Evolutionary conservation across 1,284 basidiomycete genomes (phyloP).

Genomic region (Mycosarcoma mackinlayi): DNA sequence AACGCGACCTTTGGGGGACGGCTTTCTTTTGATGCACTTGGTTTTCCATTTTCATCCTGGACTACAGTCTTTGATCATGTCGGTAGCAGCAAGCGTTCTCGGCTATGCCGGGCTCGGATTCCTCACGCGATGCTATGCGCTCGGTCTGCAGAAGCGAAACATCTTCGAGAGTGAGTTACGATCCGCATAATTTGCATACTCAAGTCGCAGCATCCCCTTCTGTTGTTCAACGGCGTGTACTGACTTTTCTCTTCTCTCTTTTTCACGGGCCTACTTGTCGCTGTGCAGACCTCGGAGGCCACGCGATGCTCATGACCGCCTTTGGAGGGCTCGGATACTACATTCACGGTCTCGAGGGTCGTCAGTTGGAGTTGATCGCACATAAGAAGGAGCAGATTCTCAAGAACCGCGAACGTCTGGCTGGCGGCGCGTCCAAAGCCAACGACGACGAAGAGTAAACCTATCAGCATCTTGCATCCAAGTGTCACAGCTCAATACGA

Average conservation of each 20-base stretch:
- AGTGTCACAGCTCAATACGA: conserved; percentile 1
- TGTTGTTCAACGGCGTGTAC: too few species aligned
- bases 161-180: conserved; percentile 67
- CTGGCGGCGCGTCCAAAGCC: conserved; percentile 1
- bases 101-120: conserved; percentile 66
- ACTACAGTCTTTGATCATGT: conserved; percentile 20
- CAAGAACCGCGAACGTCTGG: conserved; percentile 48
- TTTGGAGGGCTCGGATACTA: conserved; percentile 65
- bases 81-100: conserved; percentile 59
- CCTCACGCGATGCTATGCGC: conserved; percentile 65
- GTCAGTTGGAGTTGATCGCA: conserved; percentile 55
- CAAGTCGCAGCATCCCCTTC: too few species aligned
- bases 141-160: conserved; percentile 67
- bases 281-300: conserved; percentile 60
- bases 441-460: conserved; percentile 26
- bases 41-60: not conserved
- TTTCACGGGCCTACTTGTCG: too few species aligned
- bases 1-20: too few species aligned
- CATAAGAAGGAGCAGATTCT: conserved; percentile 65
- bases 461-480: too few species aligned
- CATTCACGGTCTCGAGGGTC: conserved; percentile 62
- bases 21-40: too few species aligned
- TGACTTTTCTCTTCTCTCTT: too few species aligned
- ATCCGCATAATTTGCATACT: too few species aligned
- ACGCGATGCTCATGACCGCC: conserved; percentile 58